Percentiles rank a stretch among this genome's conserved stretches.
Conservation (phyloP, 495 filamentous ascomycete genomes). For the Aspergillus conjunctus region DNA sequence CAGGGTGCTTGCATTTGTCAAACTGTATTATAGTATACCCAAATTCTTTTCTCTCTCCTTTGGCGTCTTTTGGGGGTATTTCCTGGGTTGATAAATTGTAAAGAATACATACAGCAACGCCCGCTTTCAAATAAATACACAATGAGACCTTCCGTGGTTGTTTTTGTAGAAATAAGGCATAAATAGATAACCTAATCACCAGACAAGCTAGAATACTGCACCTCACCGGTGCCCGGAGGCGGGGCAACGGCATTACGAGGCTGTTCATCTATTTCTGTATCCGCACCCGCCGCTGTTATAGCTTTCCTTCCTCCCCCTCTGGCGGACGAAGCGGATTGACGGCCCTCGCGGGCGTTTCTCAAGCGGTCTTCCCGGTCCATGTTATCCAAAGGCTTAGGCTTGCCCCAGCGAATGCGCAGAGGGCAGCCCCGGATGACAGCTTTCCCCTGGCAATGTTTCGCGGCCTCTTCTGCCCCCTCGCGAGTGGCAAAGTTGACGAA, state of each 20-base stretch:
- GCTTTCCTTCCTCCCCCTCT: conserved; percentile 38
- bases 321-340: conserved; percentile 51
- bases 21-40: conserved; percentile 54
- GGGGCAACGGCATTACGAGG: conserved; percentile 61
- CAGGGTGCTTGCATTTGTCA: conserved; percentile 15
- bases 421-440: conserved; percentile 84
- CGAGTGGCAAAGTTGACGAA: conserved; percentile 91
- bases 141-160: conserved; percentile 27
- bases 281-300: conserved; percentile 35
- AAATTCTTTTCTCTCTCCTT: conserved; percentile 37
- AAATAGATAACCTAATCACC: conserved; percentile 62
- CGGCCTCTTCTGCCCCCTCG: conserved; percentile 79
- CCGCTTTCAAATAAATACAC: conserved; percentile 41
- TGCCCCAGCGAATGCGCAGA: conserved; percentile 85
- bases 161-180: conserved; percentile 13
- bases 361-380: conserved; percentile 82
- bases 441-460: conserved; percentile 81
- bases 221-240: conserved; percentile 79
- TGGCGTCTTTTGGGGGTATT: conserved; percentile 42
- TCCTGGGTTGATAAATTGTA: conserved; percentile 30
- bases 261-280: conserved; percentile 45
- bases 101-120: conserved; percentile 45
- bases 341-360: conserved; percentile 71
- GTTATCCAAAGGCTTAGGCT: conserved; percentile 84
- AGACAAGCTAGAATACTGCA: conserved; percentile 81